phyloP scores from a whole-genome alignment of 768 basidiomycete species.

The Leccinum aurantiacum region DNA sequence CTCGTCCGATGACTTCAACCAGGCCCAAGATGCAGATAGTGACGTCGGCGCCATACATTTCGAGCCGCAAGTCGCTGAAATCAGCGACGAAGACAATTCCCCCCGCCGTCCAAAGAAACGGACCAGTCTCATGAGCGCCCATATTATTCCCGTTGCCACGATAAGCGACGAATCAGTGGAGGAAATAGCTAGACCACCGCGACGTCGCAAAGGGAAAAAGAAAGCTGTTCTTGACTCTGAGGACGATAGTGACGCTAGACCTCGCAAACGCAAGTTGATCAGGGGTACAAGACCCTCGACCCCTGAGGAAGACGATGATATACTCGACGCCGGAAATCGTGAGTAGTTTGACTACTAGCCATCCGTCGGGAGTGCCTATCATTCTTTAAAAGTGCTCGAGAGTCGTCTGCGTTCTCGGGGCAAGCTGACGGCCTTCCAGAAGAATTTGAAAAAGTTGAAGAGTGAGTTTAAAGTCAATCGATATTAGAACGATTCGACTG shows the following conservation, averaged over 20 bases:
- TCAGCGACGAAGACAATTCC: conserved; percentile 27
- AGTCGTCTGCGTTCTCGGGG: conserved; percentile 60
- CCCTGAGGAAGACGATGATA: conserved; percentile 43
- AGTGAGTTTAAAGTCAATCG: conserved; percentile 37
- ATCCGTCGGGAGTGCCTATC: conserved; percentile 1
- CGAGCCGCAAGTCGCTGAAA: conserved; percentile 34
- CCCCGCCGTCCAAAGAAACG: conserved; percentile 27
- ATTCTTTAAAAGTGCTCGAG: conserved; percentile 55
- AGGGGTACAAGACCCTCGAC: conserved; percentile 44
- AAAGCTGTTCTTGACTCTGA: conserved; percentile 33
- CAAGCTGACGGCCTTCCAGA: conserved; percentile 60
- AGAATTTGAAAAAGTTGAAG: conserved; percentile 64
- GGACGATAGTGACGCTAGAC: conserved; percentile 36
- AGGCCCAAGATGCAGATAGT: conserved; percentile 36
- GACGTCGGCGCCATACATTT: conserved; percentile 55
- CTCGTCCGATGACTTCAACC: conserved; percentile 17
- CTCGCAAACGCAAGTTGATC: conserved; percentile 41
- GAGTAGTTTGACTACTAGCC: conserved; percentile 20
- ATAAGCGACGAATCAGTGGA: conserved; percentile 26
- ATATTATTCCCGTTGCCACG: conserved; percentile 13
- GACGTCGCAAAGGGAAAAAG: conserved; percentile 22
- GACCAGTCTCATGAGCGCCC: conserved; percentile 13
- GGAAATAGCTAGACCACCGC: conserved; percentile 18
- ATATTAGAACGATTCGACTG: not conserved
- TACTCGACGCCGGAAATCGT: conserved; percentile 55